Evolutionary conservation across 2,329 filamentous ascomycete species (phyloP), one percentile per base, ranked within the genome.

Genomic region (Corniculantispora saksenae): DNA sequence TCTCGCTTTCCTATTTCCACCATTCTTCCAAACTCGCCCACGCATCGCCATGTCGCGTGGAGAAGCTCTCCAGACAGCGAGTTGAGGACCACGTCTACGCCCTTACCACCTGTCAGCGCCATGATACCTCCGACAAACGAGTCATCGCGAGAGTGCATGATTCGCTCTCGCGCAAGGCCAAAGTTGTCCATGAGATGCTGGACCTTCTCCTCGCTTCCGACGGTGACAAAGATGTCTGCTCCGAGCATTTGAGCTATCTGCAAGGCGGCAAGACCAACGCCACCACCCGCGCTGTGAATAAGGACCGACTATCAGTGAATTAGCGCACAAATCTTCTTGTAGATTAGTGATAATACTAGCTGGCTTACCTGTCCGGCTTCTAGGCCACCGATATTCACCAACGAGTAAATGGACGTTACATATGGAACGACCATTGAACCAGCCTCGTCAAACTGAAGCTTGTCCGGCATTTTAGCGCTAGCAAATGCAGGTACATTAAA

Each of bases 361-460:
- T 38, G 7, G 35, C 35, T 38, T 38, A 38, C 35, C 13, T 38
- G 35, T 38, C 35, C 48, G n/a, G 21, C 7, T 25, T 29, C n/a
- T n/a, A 53, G 48, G 21, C 25, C 13, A 29, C 21, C 48, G 7
- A 53, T 53, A 15, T 53, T 27, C 13, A 53, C 13, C n/a, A 53
- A 23, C 12, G 13, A 23, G 21, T 25, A 15, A 21, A 53, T 53
- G n/a, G 75, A 78, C 0, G 79, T 81, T 10, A 67, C 63, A 47
- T 70, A 80, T 1, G 75, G 73, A 6, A 75, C 67, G 0, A 78
- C 77, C 50, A 81, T 68, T 0, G 77, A 73, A 5, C 77, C 76
- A 0, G 73, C 79, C 3, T 75, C 71, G 32, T 74, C 73, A 21
- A 79, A 80, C 3, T 63, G 67, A 67, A 81, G 68, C 27, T 62